These are phyloP conservation scores for Botrytis aclada DNA, from an alignment of 2,329 filamentous ascomycete genomes.

Conservation along the genomic window DNA sequence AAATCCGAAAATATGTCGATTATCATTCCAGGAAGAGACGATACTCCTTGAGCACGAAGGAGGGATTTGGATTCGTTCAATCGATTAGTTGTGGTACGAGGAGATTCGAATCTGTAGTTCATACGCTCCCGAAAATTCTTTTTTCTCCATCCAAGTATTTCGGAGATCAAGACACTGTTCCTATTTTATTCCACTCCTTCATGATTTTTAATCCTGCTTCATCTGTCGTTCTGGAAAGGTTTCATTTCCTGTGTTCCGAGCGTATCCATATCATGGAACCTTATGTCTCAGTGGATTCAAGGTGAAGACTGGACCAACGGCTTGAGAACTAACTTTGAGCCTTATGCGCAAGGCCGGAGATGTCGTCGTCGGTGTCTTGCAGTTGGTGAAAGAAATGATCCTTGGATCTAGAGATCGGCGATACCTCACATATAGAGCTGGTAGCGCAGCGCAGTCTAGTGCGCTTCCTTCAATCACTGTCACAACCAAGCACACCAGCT, in stretches of 20 bases:
- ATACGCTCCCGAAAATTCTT: not conserved
- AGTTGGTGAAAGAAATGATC: not conserved
- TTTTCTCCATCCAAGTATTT: not conserved
- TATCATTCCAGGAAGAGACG: not conserved
- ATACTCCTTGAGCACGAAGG: not conserved
- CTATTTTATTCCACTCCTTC: not conserved
- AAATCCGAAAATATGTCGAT: not conserved
- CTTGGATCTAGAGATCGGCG: not conserved
- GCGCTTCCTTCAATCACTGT: not conserved
- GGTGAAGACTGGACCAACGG: not conserved
- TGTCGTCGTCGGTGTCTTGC: not conserved
- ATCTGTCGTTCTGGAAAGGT: not conserved
- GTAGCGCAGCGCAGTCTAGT: not conserved
- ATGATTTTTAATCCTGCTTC: not conserved
- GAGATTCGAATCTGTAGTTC: not conserved
- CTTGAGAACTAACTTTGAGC: not conserved
- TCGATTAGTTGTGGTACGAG: not conserved
- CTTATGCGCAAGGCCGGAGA: not conserved
- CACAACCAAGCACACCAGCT: not conserved
- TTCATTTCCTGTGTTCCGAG: not conserved
- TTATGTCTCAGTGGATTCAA: not conserved
- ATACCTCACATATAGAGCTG: not conserved
- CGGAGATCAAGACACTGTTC: fast-evolving
- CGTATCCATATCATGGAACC: not conserved
- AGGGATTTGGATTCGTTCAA: not conserved